These are phyloP conservation scores for Globisporangium echinulatum DNA, from an alignment of 352 stramenopile species.

Conservation along the genomic window DNA sequence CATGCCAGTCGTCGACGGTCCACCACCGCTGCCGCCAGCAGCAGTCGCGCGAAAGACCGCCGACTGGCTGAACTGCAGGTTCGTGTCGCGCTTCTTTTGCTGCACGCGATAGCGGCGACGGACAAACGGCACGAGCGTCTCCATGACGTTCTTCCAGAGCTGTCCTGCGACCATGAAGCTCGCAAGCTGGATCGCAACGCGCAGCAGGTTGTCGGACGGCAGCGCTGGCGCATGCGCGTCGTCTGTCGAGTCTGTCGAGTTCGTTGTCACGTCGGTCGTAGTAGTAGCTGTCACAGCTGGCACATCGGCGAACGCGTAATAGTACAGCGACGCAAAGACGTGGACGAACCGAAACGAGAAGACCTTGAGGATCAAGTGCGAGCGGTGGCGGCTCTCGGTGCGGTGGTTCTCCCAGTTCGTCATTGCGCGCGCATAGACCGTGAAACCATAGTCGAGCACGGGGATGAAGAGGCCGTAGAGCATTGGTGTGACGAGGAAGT, in stretches of 20 bases:
- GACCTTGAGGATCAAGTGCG: conserved; percentile 96
- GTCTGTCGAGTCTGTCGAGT: neutral
- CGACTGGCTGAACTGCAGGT: conserved; percentile 55
- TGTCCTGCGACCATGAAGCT: conserved; percentile 93
- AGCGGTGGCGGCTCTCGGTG: conserved; percentile 81
- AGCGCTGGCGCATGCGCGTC: neutral
- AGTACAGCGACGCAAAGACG: conserved; percentile 95
- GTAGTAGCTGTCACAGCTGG: neutral
- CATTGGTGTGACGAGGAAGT: conserved; percentile 76
- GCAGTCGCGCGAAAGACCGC: conserved; percentile 43
- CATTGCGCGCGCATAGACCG: conserved; percentile 75
- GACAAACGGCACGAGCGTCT: conserved; percentile 81
- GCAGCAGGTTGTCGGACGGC: conserved; percentile 60
- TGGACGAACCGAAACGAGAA: conserved; percentile 97
- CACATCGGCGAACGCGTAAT: conserved; percentile 88
- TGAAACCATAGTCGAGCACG: conserved; percentile 79
- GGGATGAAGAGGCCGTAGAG: conserved; percentile 85
- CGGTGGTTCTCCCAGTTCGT: conserved; percentile 94
- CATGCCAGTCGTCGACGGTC: conserved; percentile 1
- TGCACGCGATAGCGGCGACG: conserved; percentile 33
- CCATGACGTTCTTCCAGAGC: conserved; percentile 91
- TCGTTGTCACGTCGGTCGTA: neutral
- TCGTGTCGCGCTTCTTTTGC: conserved; percentile 51
- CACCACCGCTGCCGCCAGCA: neutral
- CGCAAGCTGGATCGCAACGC: conserved; percentile 89